Conservation (phyloP, 495 filamentous ascomycete genomes). For the Penicillium tannophilum region DNA sequence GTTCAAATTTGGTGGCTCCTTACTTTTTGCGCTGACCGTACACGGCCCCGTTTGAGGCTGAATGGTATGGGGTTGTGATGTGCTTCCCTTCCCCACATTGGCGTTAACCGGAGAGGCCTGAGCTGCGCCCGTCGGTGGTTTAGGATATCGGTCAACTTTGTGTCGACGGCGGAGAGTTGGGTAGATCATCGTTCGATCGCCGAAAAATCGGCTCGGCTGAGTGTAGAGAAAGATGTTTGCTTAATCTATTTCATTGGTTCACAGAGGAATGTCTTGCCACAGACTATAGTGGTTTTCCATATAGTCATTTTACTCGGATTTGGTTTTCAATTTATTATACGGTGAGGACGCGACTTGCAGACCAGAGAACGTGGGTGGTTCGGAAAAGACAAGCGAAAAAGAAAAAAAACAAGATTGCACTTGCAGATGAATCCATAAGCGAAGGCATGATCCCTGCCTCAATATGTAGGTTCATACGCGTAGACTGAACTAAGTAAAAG, state of each 20-base stretch:
- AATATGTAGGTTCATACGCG: background rate
- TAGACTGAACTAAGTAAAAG: too few relatives aligned
- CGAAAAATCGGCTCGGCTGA: background rate
- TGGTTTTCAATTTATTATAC: too few relatives aligned
- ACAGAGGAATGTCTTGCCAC: background rate
- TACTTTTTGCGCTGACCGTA: background rate
- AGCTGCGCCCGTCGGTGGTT: conserved; percentile 3
- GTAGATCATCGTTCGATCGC: background rate
- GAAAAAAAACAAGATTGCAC: background rate
- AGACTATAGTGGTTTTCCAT: background rate
- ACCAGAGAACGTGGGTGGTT: background rate
- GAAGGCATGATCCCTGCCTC: conserved; percentile 3
- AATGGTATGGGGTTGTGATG: conserved; percentile 6
- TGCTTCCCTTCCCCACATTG: conserved; percentile 12
- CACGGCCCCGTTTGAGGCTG: conserved; percentile 9
- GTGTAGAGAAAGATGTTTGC: background rate
- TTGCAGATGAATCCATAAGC: background rate
- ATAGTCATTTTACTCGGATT: too few relatives aligned
- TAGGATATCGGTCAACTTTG: conserved; percentile 3
- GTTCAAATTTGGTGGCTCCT: background rate
- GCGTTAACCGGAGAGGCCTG: conserved; percentile 15
- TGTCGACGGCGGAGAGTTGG: background rate
- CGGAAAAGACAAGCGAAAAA: background rate
- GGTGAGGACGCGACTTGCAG: too few relatives aligned
- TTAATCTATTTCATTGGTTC: background rate